phyloP scores from a whole-genome alignment of 2,329 filamentous ascomycete genomes.

The Penicillium sp. region DNA sequence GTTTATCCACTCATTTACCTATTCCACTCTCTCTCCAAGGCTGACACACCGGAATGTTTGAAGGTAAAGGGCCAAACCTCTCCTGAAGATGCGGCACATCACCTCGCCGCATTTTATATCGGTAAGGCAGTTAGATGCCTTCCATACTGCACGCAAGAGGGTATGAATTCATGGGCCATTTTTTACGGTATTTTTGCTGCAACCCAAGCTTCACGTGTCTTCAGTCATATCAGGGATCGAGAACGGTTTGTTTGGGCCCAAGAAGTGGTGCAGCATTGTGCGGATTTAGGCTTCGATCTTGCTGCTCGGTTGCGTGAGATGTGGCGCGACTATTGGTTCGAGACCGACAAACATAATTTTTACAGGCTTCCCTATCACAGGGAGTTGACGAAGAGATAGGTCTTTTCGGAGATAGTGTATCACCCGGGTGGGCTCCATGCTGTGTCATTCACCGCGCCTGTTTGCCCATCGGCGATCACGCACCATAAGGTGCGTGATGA shows the following conservation, averaged over 20 bases:
- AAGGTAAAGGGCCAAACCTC: neutral
- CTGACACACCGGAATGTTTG: neutral
- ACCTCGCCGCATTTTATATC: neutral
- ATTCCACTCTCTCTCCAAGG: neutral
- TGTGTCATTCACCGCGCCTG: too few species aligned
- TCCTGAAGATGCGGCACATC: neutral
- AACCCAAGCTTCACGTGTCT: slow-evolving; percentile 3
- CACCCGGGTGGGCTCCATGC: too few species aligned
- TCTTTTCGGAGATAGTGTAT: too few species aligned
- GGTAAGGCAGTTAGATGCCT: slow-evolving; percentile 1
- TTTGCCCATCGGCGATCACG: too few species aligned
- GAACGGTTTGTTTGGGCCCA: slow-evolving; percentile 7
- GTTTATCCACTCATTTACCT: neutral
- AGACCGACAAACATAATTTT: neutral
- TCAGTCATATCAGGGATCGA: slow-evolving; percentile 5
- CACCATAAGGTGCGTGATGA: too few species aligned
- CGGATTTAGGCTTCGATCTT: neutral
- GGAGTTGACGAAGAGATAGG: neutral
- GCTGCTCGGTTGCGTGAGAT: slow-evolving; percentile 8
- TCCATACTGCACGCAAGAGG: slow-evolving; percentile 10
- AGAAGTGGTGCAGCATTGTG: slow-evolving; percentile 1
- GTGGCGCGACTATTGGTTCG: slow-evolving; percentile 4
- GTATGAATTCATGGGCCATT: slow-evolving; percentile 1
- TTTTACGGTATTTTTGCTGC: neutral
- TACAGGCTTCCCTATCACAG: neutral